Conservation (phyloP, 2,329 filamentous ascomycete species). For the Xylariaceae sp. region DNA sequence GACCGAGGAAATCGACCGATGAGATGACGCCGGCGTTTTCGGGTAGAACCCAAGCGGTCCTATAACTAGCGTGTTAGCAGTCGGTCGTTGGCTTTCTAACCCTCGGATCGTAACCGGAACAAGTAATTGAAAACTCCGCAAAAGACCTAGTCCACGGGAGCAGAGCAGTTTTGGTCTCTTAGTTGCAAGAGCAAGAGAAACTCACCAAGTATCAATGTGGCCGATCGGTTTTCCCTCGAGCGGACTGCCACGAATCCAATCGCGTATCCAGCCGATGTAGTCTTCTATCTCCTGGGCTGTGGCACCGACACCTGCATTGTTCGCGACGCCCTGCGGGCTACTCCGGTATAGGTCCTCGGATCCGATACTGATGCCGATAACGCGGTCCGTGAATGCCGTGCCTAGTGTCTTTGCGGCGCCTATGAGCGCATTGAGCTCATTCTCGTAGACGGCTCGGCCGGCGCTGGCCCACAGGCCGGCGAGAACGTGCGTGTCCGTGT, state of each 20-base stretch:
- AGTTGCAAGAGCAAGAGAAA: not conserved
- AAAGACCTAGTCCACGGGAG: not conserved
- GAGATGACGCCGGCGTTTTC: constrained; percentile 30
- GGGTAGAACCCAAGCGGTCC: constrained; percentile 36
- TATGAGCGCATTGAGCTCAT: constrained; percentile 34
- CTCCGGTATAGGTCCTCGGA: constrained; percentile 38
- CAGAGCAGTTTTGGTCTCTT: not conserved
- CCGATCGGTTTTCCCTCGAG: constrained; percentile 34
- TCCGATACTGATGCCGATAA: constrained; percentile 36
- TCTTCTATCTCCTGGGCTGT: constrained; percentile 31
- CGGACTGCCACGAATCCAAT: constrained; percentile 30
- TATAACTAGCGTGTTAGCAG: constrained; percentile 1
- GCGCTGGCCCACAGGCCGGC: constrained; percentile 37
- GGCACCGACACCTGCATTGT: constrained; percentile 32
- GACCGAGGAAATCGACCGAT: constrained; percentile 32
- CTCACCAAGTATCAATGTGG: constrained; percentile 37
- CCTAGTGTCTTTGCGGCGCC: constrained; percentile 26
- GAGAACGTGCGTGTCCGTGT: constrained; percentile 33
- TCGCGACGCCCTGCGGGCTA: constrained; percentile 29
- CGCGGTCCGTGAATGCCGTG: constrained; percentile 29
- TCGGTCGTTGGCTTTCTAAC: not conserved
- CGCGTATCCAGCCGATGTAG: constrained; percentile 35
- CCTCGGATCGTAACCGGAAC: not conserved
- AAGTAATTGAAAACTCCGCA: not conserved
- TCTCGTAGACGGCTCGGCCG: constrained; percentile 27